Percentiles rank a stretch among this genome's conserved stretches.
Evolutionary conservation across 208 protist genomes (phyloP).

Genomic region (Vickermania spadyakhi): DNA sequence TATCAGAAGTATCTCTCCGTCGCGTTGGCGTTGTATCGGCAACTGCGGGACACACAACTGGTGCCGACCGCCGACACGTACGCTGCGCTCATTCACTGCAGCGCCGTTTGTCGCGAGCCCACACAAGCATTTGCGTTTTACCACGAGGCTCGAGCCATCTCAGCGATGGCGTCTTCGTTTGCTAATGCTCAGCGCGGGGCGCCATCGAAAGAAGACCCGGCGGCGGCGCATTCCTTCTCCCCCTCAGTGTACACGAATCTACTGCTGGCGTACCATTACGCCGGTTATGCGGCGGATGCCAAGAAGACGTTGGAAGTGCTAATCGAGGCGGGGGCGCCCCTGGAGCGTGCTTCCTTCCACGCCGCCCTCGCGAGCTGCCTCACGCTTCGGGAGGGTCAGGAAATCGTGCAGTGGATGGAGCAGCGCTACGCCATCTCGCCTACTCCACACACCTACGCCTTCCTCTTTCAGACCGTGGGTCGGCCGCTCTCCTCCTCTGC

Average conservation of each 20-base stretch:
- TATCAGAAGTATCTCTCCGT: conserved; percentile 52
- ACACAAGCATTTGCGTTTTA: conserved; percentile 80
- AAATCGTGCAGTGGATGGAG: conserved; percentile 61
- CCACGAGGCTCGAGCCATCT: conserved; percentile 58
- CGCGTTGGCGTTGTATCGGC: conserved; percentile 69
- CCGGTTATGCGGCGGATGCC: conserved; percentile 61
- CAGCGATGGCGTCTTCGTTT: conserved; percentile 12
- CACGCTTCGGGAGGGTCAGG: conserved; percentile 59
- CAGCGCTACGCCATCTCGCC: conserved; percentile 41
- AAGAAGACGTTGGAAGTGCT: conserved; percentile 62
- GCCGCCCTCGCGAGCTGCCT: conserved; percentile 45
- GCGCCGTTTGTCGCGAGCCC: conserved; percentile 49
- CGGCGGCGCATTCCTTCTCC: conserved; percentile 14
- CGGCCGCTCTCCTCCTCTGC: conserved; percentile 5
- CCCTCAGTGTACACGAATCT: conserved; percentile 71
- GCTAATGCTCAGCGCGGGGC: not conserved
- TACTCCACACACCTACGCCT: conserved; percentile 75
- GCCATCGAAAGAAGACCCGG: no score
- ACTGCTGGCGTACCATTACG: conserved; percentile 47
- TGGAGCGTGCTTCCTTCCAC: conserved; percentile 63
- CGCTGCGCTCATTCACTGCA: conserved; percentile 68
- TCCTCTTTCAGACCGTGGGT: conserved; percentile 27
- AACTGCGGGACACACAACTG: conserved; percentile 51
- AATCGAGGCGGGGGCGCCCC: conserved; percentile 66
- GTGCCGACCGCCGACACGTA: conserved; percentile 50